phyloP scores from a whole-genome alignment of 2,329 filamentous ascomycete species.

The Fusarium duplospermum region DNA sequence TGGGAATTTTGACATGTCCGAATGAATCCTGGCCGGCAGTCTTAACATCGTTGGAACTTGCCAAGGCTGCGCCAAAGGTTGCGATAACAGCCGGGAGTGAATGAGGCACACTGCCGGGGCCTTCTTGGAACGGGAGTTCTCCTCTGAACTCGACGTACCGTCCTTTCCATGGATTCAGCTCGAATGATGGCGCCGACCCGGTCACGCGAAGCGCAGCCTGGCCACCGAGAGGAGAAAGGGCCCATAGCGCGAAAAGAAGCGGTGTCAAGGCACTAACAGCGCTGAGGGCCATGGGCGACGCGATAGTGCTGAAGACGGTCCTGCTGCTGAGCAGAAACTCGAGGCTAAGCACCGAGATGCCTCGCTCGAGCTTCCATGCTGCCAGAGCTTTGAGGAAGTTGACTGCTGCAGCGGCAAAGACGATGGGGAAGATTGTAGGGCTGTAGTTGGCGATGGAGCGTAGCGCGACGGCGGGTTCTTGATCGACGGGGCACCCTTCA shows the following conservation, averaged over 20 bases:
- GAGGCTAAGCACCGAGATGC: slow-evolving; percentile 20
- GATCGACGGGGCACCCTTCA: background rate
- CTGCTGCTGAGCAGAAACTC: slow-evolving; percentile 20
- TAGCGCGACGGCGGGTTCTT: background rate
- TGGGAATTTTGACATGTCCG: slow-evolving; percentile 20
- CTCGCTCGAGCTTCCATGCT: slow-evolving; percentile 21
- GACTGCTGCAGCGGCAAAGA: slow-evolving; percentile 15
- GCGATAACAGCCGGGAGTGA: slow-evolving; percentile 6
- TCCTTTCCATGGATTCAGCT: background rate
- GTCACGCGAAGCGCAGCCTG: slow-evolving; percentile 19
- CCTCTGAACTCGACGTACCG: slow-evolving; percentile 19
- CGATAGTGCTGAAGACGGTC: slow-evolving; percentile 18
- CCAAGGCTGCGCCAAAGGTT: slow-evolving; percentile 1
- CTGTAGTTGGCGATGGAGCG: background rate
- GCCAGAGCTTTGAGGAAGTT: slow-evolving; percentile 21
- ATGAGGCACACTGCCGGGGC: background rate
- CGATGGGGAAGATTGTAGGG: slow-evolving; percentile 18
- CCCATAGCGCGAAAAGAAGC: slow-evolving; percentile 16
- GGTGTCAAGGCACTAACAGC: slow-evolving; percentile 4
- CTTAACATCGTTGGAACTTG: slow-evolving; percentile 6
- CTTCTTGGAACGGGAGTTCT: background rate
- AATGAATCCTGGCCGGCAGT: slow-evolving; percentile 15
- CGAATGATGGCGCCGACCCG: background rate
- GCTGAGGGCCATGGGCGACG: background rate
- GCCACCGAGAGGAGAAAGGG: slow-evolving; percentile 16